phyloP scores from a whole-genome alignment of 306 rosid genomes.

The Benincasa hispida region DNA sequence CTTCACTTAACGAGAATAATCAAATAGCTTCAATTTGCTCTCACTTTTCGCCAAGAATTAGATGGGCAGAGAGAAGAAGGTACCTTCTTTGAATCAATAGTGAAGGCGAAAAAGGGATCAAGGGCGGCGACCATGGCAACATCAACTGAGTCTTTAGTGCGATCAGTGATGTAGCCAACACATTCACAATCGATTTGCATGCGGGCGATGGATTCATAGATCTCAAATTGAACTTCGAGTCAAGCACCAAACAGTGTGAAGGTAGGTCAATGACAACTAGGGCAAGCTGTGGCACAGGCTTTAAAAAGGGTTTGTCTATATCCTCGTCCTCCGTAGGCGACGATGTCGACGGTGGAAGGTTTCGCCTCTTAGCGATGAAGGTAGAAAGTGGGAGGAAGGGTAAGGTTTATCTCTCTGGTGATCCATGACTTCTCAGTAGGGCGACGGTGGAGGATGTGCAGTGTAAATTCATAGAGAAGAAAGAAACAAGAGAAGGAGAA shows the following conservation, averaged over 20 bases:
- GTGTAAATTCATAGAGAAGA: too few relatives aligned
- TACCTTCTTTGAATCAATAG: constrained; percentile 59
- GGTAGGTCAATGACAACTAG: constrained; percentile 59
- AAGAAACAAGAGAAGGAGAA: too few relatives aligned
- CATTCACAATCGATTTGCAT: constrained; percentile 79
- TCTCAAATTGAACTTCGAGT: constrained; percentile 82
- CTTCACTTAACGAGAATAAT: not conserved
- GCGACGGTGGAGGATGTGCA: not conserved
- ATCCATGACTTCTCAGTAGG: constrained; percentile 24
- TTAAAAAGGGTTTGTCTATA: constrained; percentile 21
- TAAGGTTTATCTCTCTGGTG: constrained; percentile 63
- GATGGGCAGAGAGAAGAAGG: not conserved
- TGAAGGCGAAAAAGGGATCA: constrained; percentile 58
- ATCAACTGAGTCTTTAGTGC: constrained; percentile 55
- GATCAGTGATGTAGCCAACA: constrained; percentile 51
- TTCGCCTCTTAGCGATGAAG: constrained; percentile 17
- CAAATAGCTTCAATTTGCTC: not conserved
- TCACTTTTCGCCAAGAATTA: not conserved
- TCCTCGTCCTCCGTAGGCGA: constrained; percentile 12
- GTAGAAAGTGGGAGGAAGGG: constrained; percentile 33
- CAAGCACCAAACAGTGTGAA: constrained; percentile 63
- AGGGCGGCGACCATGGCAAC: constrained; percentile 56
- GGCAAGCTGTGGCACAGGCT: constrained; percentile 72
- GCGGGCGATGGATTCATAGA: constrained; percentile 78
- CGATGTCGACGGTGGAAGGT: constrained; percentile 11